Evolutionary conservation across 2,329 filamentous ascomycete genomes (phyloP).

Genomic region (Penicillium oxalicum): DNA sequence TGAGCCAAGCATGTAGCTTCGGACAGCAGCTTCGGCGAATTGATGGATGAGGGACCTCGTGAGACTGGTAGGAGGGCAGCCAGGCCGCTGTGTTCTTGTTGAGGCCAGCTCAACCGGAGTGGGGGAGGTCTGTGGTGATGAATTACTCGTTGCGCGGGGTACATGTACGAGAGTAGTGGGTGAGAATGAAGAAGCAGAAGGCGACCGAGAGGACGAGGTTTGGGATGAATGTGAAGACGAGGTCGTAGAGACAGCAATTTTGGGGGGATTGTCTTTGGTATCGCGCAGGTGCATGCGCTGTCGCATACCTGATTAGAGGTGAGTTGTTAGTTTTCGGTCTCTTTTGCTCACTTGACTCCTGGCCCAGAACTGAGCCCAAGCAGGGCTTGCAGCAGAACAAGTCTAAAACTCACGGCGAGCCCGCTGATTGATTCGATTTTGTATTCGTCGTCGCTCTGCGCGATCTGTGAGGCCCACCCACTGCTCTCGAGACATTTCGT

Average conservation of each 20-base stretch:
- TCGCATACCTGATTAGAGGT: not conserved
- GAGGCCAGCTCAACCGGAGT: no score
- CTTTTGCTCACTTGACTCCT: no score
- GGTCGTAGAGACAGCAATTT: slow-evolving; percentile 5
- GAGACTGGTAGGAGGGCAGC: slow-evolving; percentile 1
- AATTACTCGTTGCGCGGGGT: not conserved
- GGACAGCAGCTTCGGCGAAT: slow-evolving; percentile 19
- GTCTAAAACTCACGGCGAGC: slow-evolving; percentile 19
- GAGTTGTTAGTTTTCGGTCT: not conserved
- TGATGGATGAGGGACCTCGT: slow-evolving; percentile 7
- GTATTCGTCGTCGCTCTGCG: slow-evolving; percentile 23
- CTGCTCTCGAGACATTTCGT: slow-evolving; percentile 12
- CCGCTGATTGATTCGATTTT: slow-evolving; percentile 29
- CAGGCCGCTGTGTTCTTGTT: not conserved
- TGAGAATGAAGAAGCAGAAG: not conserved
- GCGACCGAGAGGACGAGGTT: not conserved
- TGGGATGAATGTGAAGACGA: not conserved
- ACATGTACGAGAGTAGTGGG: not conserved
- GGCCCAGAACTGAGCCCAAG: no score
- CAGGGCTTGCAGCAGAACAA: not conserved
- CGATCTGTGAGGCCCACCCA: slow-evolving; percentile 24
- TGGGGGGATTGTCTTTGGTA: slow-evolving; percentile 10
- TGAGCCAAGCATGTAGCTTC: slow-evolving; percentile 22
- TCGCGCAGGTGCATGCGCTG: slow-evolving; percentile 15
- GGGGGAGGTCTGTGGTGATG: not conserved